These are phyloP conservation scores for Elsinoe necatrix DNA, from an alignment of 2,329 filamentous ascomycete species.

Conservation along the genomic window DNA sequence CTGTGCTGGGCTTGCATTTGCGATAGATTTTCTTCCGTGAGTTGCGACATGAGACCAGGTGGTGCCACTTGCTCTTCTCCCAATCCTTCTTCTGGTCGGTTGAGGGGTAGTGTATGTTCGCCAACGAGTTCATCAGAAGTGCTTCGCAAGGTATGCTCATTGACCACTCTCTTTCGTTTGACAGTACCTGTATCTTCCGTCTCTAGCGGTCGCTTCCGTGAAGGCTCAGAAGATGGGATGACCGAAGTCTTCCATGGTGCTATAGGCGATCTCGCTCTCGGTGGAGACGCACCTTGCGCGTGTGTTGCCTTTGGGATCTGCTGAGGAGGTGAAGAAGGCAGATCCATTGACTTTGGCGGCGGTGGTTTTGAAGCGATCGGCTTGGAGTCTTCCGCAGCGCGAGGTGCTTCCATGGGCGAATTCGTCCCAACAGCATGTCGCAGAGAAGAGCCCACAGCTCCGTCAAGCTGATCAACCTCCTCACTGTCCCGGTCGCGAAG, in stretches of 20 bases:
- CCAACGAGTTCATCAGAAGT: background rate
- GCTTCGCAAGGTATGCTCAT: background rate
- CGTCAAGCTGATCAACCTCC: background rate
- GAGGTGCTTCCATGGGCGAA: constrained; percentile 6
- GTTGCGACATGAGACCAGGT: background rate
- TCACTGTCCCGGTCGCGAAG: background rate
- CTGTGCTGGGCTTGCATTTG: constrained; percentile 26
- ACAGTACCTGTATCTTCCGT: background rate
- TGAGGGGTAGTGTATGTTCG: background rate
- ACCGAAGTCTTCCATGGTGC: background rate
- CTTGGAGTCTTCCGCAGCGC: background rate
- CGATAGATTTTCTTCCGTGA: constrained; percentile 29
- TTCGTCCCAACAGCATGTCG: background rate
- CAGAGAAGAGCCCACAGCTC: background rate
- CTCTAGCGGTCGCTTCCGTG: background rate
- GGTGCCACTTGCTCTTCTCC: constrained; percentile 3
- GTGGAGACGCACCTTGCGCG: background rate
- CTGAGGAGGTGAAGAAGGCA: background rate
- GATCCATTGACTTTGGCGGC: background rate
- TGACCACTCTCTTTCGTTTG: background rate
- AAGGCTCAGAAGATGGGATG: no score
- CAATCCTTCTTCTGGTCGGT: background rate
- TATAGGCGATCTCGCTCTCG: background rate
- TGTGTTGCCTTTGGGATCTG: background rate
- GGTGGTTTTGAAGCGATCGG: background rate